A percentile compares a stretch with the other conserved stretches of the same genome.
Evolutionary conservation across 2,329 filamentous ascomycete species (phyloP).

Genomic region (Neophaeococcomyces aloes): DNA sequence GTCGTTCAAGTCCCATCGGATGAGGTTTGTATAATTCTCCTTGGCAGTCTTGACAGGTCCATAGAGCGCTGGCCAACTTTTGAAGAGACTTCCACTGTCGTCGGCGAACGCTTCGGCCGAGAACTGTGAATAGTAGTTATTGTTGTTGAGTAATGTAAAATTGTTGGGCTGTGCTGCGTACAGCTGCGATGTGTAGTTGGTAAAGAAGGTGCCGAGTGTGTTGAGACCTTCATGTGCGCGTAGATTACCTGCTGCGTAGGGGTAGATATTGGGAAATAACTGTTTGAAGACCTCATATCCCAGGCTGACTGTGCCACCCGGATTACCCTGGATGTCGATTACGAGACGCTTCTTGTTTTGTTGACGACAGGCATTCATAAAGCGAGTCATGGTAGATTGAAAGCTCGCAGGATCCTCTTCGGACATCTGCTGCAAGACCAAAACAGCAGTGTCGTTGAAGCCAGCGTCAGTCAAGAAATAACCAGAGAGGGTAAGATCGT

Average conservation of each 20-base stretch:
- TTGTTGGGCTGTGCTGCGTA: not conserved
- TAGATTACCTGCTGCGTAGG: conserved; percentile 37
- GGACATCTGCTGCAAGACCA: conserved; percentile 34
- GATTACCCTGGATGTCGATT: conserved; percentile 52
- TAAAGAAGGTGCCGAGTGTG: conserved; percentile 26
- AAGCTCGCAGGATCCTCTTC: conserved; percentile 12
- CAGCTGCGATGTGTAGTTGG: conserved; percentile 5
- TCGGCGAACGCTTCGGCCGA: not conserved
- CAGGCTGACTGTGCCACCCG: conserved; percentile 43
- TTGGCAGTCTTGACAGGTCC: not conserved
- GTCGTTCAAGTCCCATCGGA: conserved; percentile 19
- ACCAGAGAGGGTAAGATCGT: conserved; percentile 30
- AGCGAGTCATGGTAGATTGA: conserved; percentile 27
- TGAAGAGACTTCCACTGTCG: not conserved
- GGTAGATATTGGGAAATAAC: conserved; percentile 39
- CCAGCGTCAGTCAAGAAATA: conserved; percentile 34
- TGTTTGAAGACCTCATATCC: conserved; percentile 44
- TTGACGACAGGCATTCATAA: conserved; percentile 37
- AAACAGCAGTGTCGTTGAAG: conserved; percentile 35
- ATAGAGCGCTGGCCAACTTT: not conserved
- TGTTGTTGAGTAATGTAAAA: not conserved
- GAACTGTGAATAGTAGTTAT: conserved; percentile 3
- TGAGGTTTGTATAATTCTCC: conserved; percentile 30
- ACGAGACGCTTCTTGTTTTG: conserved; percentile 49
- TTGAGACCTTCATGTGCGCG: conserved; percentile 34